These are phyloP conservation scores for Calonectria pteridis DNA, from an alignment of 2,329 filamentous ascomycete genomes.

Conservation along the genomic window DNA sequence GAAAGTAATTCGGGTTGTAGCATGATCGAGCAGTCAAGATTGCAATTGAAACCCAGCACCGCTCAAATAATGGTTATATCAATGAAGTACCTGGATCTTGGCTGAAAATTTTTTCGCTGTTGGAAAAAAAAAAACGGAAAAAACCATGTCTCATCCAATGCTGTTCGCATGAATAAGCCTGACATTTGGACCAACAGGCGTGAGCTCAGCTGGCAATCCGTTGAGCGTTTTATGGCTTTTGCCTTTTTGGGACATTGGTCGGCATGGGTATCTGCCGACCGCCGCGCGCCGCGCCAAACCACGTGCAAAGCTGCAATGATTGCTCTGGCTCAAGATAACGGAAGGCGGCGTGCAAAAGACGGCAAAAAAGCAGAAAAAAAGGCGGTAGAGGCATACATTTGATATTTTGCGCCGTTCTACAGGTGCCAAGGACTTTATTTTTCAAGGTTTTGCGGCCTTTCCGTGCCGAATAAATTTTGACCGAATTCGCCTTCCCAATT, in stretches of 20 bases:
- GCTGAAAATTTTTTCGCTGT: neutral
- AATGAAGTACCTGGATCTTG: neutral
- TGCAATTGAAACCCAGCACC: neutral
- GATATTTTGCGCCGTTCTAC: neutral
- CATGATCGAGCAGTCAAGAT: neutral
- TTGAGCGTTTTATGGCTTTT: neutral
- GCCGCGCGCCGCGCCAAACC: conserved; percentile 15
- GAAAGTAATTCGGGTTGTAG: neutral
- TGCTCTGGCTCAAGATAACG: conserved; percentile 13
- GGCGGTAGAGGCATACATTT: neutral
- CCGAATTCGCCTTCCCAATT: conserved; percentile 46
- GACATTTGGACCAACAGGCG: neutral
- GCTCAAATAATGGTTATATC: neutral
- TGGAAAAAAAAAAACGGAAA: neutral
- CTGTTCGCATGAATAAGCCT: neutral
- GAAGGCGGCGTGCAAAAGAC: neutral
- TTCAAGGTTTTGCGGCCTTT: conserved; percentile 36
- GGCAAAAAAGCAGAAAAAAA: neutral
- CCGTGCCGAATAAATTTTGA: conserved; percentile 37
- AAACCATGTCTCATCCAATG: neutral
- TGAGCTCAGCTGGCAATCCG: neutral
- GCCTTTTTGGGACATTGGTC: conserved; percentile 17
- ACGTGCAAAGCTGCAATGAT: conserved; percentile 20
- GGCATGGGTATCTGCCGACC: conserved; percentile 25
- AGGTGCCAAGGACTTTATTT: neutral